A percentile compares a stretch with the other conserved stretches of the same genome.
Evolutionary conservation across 2,329 filamentous ascomycete genomes (phyloP).

Genomic region (Fonsecaea erecta): DNA sequence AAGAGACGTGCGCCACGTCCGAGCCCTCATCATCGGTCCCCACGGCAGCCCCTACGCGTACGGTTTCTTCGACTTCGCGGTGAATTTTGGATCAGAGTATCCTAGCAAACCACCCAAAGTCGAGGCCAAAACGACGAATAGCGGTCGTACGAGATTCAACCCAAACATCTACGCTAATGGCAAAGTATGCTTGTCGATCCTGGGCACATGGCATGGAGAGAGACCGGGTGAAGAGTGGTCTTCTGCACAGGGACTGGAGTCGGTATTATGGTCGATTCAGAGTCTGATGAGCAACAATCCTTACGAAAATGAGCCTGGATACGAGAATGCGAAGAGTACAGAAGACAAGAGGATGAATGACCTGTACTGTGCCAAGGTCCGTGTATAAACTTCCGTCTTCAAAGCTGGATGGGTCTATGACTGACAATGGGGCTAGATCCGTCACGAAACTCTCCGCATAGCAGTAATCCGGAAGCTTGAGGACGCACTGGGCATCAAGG

Average conservation of each 20-base stretch:
- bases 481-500: conserved; percentile 70
- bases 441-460: conserved; percentile 85
- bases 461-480: conserved; percentile 86
- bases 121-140: conserved; percentile 80
- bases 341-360: conserved; percentile 74
- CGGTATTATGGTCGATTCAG: conserved; percentile 92
- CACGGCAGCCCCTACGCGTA: conserved; percentile 96
- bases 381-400: neutral
- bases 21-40: conserved; percentile 86
- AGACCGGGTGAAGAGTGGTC: conserved; percentile 88
- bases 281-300: conserved; percentile 93
- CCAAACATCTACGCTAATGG: conserved; percentile 93
- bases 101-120: conserved; percentile 68
- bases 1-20: conserved; percentile 83
- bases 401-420: neutral
- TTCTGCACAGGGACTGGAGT: conserved; percentile 91
- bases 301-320: conserved; percentile 95
- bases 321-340: conserved; percentile 72
- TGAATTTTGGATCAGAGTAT: conserved; percentile 64
- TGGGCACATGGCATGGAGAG: conserved; percentile 94
- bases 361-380: conserved; percentile 78
- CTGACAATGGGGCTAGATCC: conserved; percentile 63
- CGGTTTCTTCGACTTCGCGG: conserved; percentile 86
- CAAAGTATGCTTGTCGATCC: conserved; percentile 91
- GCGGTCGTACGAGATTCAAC: conserved; percentile 88